Conservation (phyloP, 768 basidiomycete species). For the Gloeostereum incarnatum region DNA sequence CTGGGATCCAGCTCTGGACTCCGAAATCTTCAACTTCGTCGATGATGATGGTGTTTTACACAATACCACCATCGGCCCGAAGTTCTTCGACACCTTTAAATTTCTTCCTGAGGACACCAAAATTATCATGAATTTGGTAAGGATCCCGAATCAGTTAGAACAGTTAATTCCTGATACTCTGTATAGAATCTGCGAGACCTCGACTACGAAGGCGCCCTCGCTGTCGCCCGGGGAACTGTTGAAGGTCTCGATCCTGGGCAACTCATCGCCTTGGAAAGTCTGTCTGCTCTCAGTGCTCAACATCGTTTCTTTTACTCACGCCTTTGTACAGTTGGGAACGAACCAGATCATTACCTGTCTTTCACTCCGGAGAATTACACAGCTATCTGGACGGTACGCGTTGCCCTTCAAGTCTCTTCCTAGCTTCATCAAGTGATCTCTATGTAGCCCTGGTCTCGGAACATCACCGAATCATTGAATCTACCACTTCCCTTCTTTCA, state of each 20-base stretch:
- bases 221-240: slow-evolving; percentile 32
- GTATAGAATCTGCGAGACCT: slow-evolving; percentile 35
- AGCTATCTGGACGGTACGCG: slow-evolving; percentile 31
- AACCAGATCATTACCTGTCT: slow-evolving; percentile 40
- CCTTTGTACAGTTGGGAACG: slow-evolving; percentile 37
- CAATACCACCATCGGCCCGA: slow-evolving; percentile 43
- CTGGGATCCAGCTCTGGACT: slow-evolving; percentile 31
- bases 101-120: slow-evolving; percentile 37
- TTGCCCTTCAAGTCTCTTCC: not conserved
- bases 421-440: not conserved
- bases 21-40: slow-evolving; percentile 33
- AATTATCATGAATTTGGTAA: slow-evolving; percentile 34
- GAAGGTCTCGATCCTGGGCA: slow-evolving; percentile 25
- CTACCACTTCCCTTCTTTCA: slow-evolving; percentile 32
- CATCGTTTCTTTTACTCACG: not conserved
- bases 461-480: slow-evolving; percentile 30
- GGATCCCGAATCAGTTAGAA: slow-evolving; percentile 1
- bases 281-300: not conserved
- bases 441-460: slow-evolving; percentile 36
- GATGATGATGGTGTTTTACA: slow-evolving; percentile 29
- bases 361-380: slow-evolving; percentile 36
- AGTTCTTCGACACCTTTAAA: slow-evolving; percentile 34
- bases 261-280: slow-evolving; percentile 38
- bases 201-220: slow-evolving; percentile 29
- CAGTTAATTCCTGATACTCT: slow-evolving; percentile 2